Base-by-base conservation (phyloP, 2,329 filamentous ascomycete species). In the Dendrostoma leiphaemia region DNA sequence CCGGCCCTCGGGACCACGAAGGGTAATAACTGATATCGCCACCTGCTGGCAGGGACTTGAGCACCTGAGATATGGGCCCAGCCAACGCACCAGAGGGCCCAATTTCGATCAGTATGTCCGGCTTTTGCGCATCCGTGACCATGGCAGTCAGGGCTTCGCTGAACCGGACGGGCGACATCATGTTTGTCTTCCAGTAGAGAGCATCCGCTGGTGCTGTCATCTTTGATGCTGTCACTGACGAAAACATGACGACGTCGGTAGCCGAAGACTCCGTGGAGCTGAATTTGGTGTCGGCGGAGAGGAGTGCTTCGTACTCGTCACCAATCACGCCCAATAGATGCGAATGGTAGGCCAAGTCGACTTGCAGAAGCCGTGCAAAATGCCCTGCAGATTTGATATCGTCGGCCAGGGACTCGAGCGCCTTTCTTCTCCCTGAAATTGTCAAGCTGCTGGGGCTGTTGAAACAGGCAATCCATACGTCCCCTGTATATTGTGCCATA, bases 331-430 rank as follows among this genome's bases (percentile, higher is more conserved):
- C 17, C 64, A 71, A 70, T 17, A 63, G 59, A 6, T 58, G 50
- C 1, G 68, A 69, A 55, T 71, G 68, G 46, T 70, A 71, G 6
- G 68, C 68, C 10, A 61, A 48, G 17, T 67, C 61, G 19, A 67
- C 66, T 12, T 59, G 64, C 8, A 71, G 58, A 15, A 62, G 45
- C 6, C 67, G 43, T 1, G 66, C 65, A 56, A 69, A 69, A 28
- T 59, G 64, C 13, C 52, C 60, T 12, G 56, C 55, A 1, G 45
- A 56, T 34, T 62, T 51, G n/a, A 65, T 24, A 2, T 53, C 49
- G 6, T 59, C 47, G 8, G 48, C 41, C 3, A 65, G 17, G 12
- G 43, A 24, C 9, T 54, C 54, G 1, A 73, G 58, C 1, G 59
- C 63, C 2, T 47, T 44, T 4, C 28, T 48, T 17, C 66, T 62